Evolutionary conservation across 2,329 filamentous ascomycete species (phyloP), one percentile per base, ranked within the genome.

Genomic region (Alternaria sp.): DNA sequence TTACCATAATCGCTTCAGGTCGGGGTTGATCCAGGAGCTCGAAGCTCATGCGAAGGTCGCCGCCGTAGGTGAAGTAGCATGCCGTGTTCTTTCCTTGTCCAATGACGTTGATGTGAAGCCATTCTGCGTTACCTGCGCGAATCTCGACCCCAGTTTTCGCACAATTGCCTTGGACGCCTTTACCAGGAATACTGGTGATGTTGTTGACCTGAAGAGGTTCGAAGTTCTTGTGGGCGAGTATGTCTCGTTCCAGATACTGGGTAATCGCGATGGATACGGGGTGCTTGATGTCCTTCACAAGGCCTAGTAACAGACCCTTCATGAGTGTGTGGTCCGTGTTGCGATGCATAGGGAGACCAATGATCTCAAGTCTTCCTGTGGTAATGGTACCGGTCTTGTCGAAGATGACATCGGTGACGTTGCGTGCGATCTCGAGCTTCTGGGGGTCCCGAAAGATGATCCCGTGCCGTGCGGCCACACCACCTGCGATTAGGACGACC

Each of bases 361-460:
- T 71, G 8, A 85, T 83, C 0, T 71, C 63, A 3, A 86, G 76
- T 18, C 84, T 82, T 0, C 89, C 90, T 25, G 82, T 75, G 0
- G 92, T 94, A 9, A 95, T 76, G 0, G 92, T 95, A 0, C 92
- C 92, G 0, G 92, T 95, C 79, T 95, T 95, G 82, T 95, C 92
- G 68, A 95, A 91, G 0, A 95, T 85, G 3, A 94, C 86, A 69
- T 94, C 88, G 0, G 87, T 85, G 0, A 87, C 81, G 62, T 87
- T 89, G 58, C 86, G 81, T 0, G 87, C 88, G 1, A 86, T 78
- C 73, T 94, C 91, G 20, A 92, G 87, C 3, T 84, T 85, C 45
- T 88, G 83, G 0, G 89, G 87, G 1, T 88, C 85, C 71, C 92
- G 92, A 80, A 94, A 89, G 23, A 94, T 85, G 15, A 94, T 82